phyloP scores from a whole-genome alignment of 495 filamentous ascomycete genomes.

The Hypoxylon crocopeplum region DNA sequence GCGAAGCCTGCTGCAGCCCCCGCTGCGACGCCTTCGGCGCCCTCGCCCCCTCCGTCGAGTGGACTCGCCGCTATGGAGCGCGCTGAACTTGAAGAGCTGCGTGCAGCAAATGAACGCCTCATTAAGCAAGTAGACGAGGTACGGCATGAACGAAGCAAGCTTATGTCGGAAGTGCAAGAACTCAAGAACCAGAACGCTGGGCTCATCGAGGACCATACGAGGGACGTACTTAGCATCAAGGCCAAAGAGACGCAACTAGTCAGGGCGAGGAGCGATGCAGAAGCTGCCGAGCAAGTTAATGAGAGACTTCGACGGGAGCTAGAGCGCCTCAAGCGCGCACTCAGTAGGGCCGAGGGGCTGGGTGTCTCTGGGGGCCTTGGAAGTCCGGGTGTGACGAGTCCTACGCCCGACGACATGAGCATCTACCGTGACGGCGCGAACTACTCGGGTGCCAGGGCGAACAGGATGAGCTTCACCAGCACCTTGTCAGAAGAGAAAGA shows the following conservation, averaged over 20 bases:
- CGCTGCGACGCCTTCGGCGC: conserved; percentile 42
- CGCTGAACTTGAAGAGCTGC: conserved; percentile 88
- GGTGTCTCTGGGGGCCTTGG: conserved; percentile 46
- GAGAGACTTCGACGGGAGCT: conserved; percentile 87
- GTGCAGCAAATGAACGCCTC: conserved; percentile 79
- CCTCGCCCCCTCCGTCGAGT: conserved; percentile 58
- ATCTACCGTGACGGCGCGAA: conserved; percentile 63
- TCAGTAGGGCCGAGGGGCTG: conserved; percentile 58
- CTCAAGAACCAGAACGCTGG: conserved; percentile 95
- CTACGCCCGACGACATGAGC: conserved; percentile 54
- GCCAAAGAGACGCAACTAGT: conserved; percentile 98
- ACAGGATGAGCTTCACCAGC: conserved; percentile 72
- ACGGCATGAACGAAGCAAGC: conserved; percentile 72
- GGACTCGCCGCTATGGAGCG: conserved; percentile 76
- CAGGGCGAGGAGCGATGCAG: conserved; percentile 85
- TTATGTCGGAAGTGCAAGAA: conserved; percentile 82
- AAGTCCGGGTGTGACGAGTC: conserved; percentile 54
- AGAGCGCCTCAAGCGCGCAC: conserved; percentile 85
- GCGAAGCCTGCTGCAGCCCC: conserved; percentile 70
- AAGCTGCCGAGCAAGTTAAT: conserved; percentile 83
- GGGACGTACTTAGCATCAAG: conserved; percentile 93
- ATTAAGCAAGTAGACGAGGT: conserved; percentile 75
- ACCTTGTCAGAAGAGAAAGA: conserved; percentile 86
- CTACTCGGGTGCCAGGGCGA: conserved; percentile 44
- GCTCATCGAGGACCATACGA: conserved; percentile 95